Conservation (phyloP, 1,139 yeast species). For the Debaryomycetaceae sp. region DNA sequence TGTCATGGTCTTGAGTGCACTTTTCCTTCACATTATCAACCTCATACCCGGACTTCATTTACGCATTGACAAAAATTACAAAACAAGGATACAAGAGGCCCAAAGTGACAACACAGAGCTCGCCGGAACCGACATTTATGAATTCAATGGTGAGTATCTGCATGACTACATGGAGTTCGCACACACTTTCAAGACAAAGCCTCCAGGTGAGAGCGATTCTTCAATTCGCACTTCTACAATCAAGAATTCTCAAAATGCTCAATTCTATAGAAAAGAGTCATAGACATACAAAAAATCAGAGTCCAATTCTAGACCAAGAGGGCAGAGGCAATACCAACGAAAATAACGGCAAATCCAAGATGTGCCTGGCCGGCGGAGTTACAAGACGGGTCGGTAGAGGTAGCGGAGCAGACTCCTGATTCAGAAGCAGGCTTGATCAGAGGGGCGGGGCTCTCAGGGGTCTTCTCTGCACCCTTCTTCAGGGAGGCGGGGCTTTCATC, state of each 20-base stretch:
- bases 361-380: no score
- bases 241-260: not conserved
- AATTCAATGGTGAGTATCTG: conserved; percentile 42
- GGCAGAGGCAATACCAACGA: no score
- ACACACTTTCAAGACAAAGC: conserved; percentile 31
- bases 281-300: no score
- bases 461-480: no score
- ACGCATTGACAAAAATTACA: conserved; percentile 33
- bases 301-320: no score
- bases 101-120: conserved; percentile 27
- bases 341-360: no score
- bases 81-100: conserved; percentile 12
- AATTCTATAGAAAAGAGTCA: not conserved
- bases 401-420: no score
- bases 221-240: conserved; percentile 1
- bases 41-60: conserved; percentile 36
- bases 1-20: conserved; percentile 23
- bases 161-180: conserved; percentile 39
- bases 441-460: no score
- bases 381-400: no score
- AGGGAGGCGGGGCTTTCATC: no score
- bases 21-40: conserved; percentile 32
- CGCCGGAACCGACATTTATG: conserved; percentile 40
- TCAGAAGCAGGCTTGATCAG: no score
- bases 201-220: conserved; percentile 19